Evolutionary conservation across 1,284 basidiomycete genomes (phyloP).

Genomic region (Laetiporus sulphureus): DNA sequence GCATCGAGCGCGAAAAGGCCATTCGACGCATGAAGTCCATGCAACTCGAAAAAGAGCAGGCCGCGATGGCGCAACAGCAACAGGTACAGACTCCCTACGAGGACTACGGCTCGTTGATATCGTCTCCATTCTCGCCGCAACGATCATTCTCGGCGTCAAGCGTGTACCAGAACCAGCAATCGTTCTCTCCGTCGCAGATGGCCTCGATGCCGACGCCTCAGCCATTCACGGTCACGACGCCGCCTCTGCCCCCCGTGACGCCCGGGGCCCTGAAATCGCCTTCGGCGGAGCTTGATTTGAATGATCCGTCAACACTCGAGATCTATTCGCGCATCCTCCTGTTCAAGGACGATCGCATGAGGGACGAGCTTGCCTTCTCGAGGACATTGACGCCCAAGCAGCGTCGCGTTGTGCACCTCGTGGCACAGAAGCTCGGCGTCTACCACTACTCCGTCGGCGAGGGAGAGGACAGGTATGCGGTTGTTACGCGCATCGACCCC

Average conservation of each 20-base stretch:
- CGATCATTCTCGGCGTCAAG: constrained; percentile 62
- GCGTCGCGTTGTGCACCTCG: constrained; percentile 88
- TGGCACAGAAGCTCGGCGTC: constrained; percentile 93
- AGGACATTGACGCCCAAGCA: constrained; percentile 81
- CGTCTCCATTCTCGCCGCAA: constrained; percentile 46
- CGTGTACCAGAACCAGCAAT: constrained; percentile 49
- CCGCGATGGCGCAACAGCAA: constrained; percentile 27
- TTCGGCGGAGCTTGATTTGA: constrained; percentile 82
- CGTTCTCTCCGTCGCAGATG: constrained; percentile 39
- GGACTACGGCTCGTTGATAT: constrained; percentile 54
- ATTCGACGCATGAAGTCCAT: constrained; percentile 96
- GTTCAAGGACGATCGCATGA: constrained; percentile 98
- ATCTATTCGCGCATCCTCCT: constrained; percentile 95
- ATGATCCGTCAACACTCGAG: constrained; percentile 92
- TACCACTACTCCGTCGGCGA: constrained; percentile 93
- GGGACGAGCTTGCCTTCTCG: constrained; percentile 95
- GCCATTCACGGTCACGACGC: constrained; percentile 42
- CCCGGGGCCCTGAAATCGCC: constrained; percentile 48
- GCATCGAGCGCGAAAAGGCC: constrained; percentile 98
- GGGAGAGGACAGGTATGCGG: constrained; percentile 88
- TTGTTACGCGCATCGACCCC: constrained; percentile 84
- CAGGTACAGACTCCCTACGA: constrained; percentile 43
- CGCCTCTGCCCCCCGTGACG: constrained; percentile 42
- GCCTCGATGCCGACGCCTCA: constrained; percentile 55
- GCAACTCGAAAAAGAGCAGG: constrained; percentile 82